Base-by-base conservation (phyloP, 768 basidiomycete genomes). In the Suillus subluteus region DNA sequence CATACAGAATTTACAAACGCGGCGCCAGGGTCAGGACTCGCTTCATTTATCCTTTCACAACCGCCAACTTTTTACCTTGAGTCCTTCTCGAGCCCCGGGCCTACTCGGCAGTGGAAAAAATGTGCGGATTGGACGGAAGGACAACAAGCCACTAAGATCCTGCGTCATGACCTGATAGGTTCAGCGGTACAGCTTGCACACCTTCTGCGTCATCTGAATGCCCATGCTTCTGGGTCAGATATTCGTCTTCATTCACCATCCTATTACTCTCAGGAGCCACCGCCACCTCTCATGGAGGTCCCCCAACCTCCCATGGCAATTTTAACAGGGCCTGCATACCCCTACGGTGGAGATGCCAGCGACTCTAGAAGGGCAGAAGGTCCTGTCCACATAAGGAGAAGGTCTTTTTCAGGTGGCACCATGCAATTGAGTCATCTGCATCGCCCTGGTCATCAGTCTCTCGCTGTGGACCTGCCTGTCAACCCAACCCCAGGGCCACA, bases 121-220 rank as follows among this genome's bases (percentile, higher is more conserved):
- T 90, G 88, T 72, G 78, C 82, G 11, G 92, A 94, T 73, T 94
- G 91, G 91, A 94, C 92, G 0, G 90, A 92, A 73, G 86, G 83
- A 61, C 82, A 82, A 56, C 91, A 92, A 72, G 92, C 90, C 3
- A 85, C 87, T 9, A 82, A 81, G 11, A 82, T 89, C 18, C 74
- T 92, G 65, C 84, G 83, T 55, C 92, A 94, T 71, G 82, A 86
- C 58, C 80, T 94, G 52, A 79, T 86, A 48, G 92, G 91, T 37
- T 84, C 88, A 35, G 84, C 87, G 2, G 81, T 82, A 35, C 88
- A 91, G 66, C 81, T 92, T 9, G 79, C 81, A 44, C 85, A 87
- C 65, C 78, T 90, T 58, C 77, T 90, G 35, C 82, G 81, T 67
- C 83, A 80, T 61, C 75, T 89, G 40, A 81, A 77, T 56, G 70